Conservation (phyloP, 331 rosid species). For the Saraca asoca region DNA sequence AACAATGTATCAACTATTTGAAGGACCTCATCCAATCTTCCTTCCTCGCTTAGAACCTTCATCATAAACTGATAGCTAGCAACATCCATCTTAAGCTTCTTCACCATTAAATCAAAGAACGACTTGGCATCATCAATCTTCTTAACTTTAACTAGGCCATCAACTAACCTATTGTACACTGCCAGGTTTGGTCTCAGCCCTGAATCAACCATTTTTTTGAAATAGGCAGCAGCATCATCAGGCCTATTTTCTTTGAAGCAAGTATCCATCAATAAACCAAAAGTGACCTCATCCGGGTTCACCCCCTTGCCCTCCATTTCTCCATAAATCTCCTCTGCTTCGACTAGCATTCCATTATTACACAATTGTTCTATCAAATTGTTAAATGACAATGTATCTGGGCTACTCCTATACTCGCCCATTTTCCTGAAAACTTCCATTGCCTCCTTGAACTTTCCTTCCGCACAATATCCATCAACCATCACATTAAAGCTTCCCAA, state of each 20-base stretch:
- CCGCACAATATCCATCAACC: constrained; percentile 67
- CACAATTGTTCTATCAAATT: constrained; percentile 85
- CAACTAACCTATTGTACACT: constrained; percentile 71
- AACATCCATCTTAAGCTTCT: constrained; percentile 87
- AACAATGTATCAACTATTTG: constrained; percentile 70
- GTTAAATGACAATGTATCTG: constrained; percentile 74
- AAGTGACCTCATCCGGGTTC: constrained; percentile 80
- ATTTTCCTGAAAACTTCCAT: constrained; percentile 70
- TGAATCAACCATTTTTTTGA: constrained; percentile 71
- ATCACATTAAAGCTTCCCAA: constrained; percentile 90
- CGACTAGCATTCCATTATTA: constrained; percentile 55
- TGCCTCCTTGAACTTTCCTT: constrained; percentile 70
- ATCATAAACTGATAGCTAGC: constrained; percentile 73
- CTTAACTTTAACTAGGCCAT: constrained; percentile 71
- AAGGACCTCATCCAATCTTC: constrained; percentile 69
- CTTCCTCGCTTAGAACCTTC: constrained; percentile 71
- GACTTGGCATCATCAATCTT: constrained; percentile 69
- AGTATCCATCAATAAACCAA: constrained; percentile 76
- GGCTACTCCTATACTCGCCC: constrained; percentile 73
- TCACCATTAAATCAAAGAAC: constrained; percentile 81
- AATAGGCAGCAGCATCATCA: constrained; percentile 78
- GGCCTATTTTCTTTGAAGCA: constrained; percentile 73
- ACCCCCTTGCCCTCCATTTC: constrained; percentile 74
- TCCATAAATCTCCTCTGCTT: constrained; percentile 74
- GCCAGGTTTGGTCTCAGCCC: constrained; percentile 82